phyloP scores from a whole-genome alignment of 2,329 filamentous ascomycete genomes.

The Helotiales sp. region DNA sequence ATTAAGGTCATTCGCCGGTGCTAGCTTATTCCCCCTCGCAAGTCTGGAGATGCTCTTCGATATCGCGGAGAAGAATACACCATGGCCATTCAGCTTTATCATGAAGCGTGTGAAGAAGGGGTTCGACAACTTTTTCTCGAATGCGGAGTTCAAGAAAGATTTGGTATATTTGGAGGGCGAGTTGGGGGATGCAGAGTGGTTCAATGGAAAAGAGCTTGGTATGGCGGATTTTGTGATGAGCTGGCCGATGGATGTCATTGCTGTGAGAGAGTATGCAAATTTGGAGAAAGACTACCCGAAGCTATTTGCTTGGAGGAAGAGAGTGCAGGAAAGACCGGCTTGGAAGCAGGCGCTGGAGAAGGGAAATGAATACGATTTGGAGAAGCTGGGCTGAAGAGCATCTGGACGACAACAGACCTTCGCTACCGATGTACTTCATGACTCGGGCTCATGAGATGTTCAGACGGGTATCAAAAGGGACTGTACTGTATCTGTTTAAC shows the following conservation, averaged over 20 bases:
- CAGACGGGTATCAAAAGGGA: no score
- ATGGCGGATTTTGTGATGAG: conserved; percentile 44
- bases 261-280: conserved; percentile 42
- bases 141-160: conserved; percentile 33
- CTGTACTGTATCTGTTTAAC: no score
- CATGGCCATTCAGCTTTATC: conserved; percentile 37
- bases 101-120: conserved; percentile 26
- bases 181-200: conserved; percentile 38
- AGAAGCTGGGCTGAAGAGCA: conserved; percentile 7
- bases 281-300: conserved; percentile 42
- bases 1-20: conserved; percentile 39
- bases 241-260: conserved; percentile 44
- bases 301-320: conserved; percentile 42
- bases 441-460: no score
- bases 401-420: not conserved
- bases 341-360: conserved; percentile 43
- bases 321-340: conserved; percentile 38
- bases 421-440: no score
- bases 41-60: conserved; percentile 39
- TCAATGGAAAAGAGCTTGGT: conserved; percentile 42
- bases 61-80: conserved; percentile 31
- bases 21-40: conserved; percentile 35
- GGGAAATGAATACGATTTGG: conserved; percentile 43
- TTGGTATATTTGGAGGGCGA: conserved; percentile 36
- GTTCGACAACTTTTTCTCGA: conserved; percentile 29